phyloP scores from a whole-genome alignment of 2,329 filamentous ascomycete species.

The Apiospora hydei region DNA sequence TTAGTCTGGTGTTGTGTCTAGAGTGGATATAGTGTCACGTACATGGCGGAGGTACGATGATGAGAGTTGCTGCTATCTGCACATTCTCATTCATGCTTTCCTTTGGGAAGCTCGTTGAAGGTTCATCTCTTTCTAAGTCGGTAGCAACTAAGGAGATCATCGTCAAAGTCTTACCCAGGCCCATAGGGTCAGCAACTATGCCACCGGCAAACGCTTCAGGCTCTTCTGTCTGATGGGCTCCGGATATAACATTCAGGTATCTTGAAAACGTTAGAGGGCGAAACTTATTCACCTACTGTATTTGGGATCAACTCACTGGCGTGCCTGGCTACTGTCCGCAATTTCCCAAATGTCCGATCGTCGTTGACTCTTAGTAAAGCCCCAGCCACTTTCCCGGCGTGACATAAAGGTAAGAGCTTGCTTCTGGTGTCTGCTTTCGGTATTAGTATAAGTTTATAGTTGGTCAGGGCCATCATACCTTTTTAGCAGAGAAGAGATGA shows the following conservation, averaged over 20 bases:
- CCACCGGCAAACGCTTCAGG: conserved; percentile 35
- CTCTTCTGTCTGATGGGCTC: conserved; percentile 25
- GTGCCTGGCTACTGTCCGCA: conserved; percentile 19
- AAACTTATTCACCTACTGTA: no score
- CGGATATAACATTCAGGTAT: background rate
- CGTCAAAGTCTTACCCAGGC: conserved; percentile 39
- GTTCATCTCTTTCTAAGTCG: no score
- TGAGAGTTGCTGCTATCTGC: background rate
- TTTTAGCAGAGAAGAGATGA: conserved; percentile 27
- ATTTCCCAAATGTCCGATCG: conserved; percentile 33
- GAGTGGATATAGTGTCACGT: background rate
- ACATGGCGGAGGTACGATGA: background rate
- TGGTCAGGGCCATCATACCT: background rate
- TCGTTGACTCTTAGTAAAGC: conserved; percentile 15
- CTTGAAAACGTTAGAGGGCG: no score
- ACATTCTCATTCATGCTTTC: background rate
- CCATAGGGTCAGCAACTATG: conserved; percentile 40
- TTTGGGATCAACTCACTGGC: conserved; percentile 24
- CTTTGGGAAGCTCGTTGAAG: no score
- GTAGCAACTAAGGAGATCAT: conserved; percentile 39
- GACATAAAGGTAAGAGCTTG: conserved; percentile 40
- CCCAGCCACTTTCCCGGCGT: conserved; percentile 35
- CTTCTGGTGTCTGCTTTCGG: conserved; percentile 37
- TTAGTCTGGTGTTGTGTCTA: background rate
- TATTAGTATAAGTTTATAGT: background rate